Evolutionary conservation across 2,329 filamentous ascomycete genomes (phyloP).

Genomic region (Diaporthe humulicola): DNA sequence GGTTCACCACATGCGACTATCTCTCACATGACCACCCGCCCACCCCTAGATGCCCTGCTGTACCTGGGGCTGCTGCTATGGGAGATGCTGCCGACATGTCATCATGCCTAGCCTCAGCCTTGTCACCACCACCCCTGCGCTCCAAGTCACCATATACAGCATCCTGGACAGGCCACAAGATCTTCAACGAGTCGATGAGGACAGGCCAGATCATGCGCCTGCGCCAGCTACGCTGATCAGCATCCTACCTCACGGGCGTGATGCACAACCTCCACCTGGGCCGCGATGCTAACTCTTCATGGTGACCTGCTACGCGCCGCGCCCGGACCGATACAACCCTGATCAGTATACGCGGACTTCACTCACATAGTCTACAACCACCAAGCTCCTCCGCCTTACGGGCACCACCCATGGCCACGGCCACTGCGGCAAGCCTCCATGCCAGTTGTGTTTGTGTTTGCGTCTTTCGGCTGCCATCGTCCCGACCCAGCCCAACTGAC

Average conservation of each 20-base stretch:
- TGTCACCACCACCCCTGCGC: not conserved
- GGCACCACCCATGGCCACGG: not conserved
- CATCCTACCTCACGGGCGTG: not conserved
- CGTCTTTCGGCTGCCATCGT: not conserved
- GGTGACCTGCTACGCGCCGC: not conserved
- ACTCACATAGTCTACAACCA: not conserved
- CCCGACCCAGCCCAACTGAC: not conserved
- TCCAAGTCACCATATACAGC: not conserved
- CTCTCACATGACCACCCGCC: slow-evolving; percentile 20
- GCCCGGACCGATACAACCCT: slow-evolving; percentile 17
- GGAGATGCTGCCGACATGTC: not conserved
- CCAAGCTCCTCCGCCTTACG: not conserved
- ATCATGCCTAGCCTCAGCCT: slow-evolving; percentile 9
- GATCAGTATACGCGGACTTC: not conserved
- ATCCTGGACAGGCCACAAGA: not conserved
- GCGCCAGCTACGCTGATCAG: not conserved
- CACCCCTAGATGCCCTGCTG: not conserved
- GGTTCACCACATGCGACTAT: slow-evolving; percentile 2
- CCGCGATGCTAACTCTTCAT: slow-evolving; percentile 17
- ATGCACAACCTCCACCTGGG: not conserved
- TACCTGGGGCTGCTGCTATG: not conserved
- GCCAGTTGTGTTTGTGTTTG: not conserved
- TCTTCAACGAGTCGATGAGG: not conserved
- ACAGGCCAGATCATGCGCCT: not conserved
- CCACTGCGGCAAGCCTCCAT: not conserved